A percentile compares a stretch with the other conserved stretches of the same genome.
These are phyloP conservation scores for Lactarius evosmus DNA, from an alignment of 768 basidiomycete genomes.

Conservation along the genomic window DNA sequence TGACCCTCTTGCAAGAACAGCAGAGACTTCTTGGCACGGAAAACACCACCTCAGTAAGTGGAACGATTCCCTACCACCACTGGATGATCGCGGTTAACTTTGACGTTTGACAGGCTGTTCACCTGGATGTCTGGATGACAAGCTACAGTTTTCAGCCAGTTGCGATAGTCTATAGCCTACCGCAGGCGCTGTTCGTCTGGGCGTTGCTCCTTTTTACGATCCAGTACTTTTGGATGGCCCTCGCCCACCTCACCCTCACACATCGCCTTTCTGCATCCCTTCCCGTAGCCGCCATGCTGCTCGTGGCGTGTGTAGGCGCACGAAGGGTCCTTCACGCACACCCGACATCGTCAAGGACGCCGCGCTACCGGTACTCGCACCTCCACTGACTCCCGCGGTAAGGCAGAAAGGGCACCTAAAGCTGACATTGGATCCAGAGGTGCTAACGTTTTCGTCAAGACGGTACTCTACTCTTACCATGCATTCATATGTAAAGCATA, in stretches of 20 bases:
- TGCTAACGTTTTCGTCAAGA: not conserved
- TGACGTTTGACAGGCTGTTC: not conserved
- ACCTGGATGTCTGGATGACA: not conserved
- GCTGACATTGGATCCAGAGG: not conserved
- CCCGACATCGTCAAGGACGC: not conserved
- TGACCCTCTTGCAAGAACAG: slow-evolving; percentile 10
- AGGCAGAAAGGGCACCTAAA: not conserved
- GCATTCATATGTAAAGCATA: not conserved
- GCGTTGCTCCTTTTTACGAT: slow-evolving; percentile 7
- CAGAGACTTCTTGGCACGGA: not conserved
- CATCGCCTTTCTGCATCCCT: not conserved
- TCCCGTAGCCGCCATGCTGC: not conserved
- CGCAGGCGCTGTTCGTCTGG: slow-evolving; percentile 9
- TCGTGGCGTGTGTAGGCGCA: not conserved
- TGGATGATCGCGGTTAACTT: not conserved
- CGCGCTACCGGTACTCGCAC: not conserved
- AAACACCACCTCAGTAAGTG: not conserved
- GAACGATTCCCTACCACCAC: not conserved
- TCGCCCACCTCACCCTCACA: not conserved
- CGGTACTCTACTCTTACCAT: not conserved
- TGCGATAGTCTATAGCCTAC: slow-evolving; percentile 17
- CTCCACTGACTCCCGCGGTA: not conserved
- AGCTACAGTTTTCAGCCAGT: slow-evolving; percentile 7
- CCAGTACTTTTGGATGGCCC: slow-evolving; percentile 8
- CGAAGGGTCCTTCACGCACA: slow-evolving; percentile 2